Evolutionary conservation across 495 filamentous ascomycete species (phyloP), one percentile per base, ranked within the genome.

Genomic region (Sordaria brevicollis): DNA sequence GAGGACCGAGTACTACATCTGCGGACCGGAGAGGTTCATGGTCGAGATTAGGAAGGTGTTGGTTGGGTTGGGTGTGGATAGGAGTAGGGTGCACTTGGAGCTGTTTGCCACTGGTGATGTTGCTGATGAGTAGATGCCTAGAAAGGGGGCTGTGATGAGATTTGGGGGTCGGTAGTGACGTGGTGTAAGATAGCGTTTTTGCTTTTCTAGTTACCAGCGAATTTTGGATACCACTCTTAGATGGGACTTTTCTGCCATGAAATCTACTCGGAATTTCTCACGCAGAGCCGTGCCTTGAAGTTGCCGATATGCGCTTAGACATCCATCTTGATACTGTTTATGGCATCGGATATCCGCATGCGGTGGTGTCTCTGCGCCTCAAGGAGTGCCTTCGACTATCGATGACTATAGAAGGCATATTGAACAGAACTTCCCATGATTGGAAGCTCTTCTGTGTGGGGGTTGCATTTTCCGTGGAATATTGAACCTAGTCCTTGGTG

Each of bases 11-110:
- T 93, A 92, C 72, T 92, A 85, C 73, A 76, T 92, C 49, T 93
- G 90, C 69, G 91, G 90, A 1, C 90, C 90, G 0, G 82, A 81
- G 41, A 67, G 71, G 6, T 93, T 92, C 81, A 93, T 92, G 91
- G 76, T 80, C 4, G 85, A 86, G 25, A 81, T 85, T 34, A 74
- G 86, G 70, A 70, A 75, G 10, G 77, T 76, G 43, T 80, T 93
- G 70, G 74, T 82, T 57, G 79, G 70, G 0, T 73, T 74, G 62
- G 89, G 89, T 0, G 89, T 92, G 0, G 73, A 71, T 4, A 76
- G 75, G 49, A 84, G 83, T 10, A 84, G 86, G 70, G 83, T 91
- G 29, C 83, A 88, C 74, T 82, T 91, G 74, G 90, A 93, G 77
- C 75, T 89, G 15, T 93, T 91, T 71, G 87, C 88, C 0, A 90